phyloP scores from a whole-genome alignment of 2,329 filamentous ascomycete species.

The Aspergillus vadensis region DNA sequence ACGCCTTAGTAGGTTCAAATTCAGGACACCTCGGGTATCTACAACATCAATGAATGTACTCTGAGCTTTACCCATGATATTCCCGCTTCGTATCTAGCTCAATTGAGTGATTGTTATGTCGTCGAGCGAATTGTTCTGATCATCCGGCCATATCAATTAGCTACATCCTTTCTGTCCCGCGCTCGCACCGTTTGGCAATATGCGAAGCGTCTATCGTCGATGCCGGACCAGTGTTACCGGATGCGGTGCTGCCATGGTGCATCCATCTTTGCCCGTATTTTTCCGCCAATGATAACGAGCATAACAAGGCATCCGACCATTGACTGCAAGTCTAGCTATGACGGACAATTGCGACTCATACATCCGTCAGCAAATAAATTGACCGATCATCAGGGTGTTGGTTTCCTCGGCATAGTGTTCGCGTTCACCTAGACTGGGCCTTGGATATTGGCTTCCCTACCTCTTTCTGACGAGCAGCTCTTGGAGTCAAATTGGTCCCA shows the following conservation, averaged over 20 bases:
- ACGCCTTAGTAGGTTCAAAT: no score
- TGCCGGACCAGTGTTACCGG: not conserved
- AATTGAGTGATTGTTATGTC: no score
- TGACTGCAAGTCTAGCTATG: no score
- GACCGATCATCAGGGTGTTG: not conserved
- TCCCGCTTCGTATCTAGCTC: no score
- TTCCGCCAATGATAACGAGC: not conserved
- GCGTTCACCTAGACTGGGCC: not conserved
- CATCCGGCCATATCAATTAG: no score
- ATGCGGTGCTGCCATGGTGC: not conserved
- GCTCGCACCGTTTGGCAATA: not conserved
- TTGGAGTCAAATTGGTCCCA: not conserved
- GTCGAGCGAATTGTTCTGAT: no score
- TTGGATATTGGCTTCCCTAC: not conserved
- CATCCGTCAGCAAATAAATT: not conserved
- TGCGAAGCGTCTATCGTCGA: not conserved
- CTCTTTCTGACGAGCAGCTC: not conserved
- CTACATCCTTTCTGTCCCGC: not conserved
- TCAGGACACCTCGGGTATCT: no score
- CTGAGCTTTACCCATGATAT: no score
- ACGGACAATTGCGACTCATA: not conserved
- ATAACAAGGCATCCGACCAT: no score
- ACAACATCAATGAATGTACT: no score
- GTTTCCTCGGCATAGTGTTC: no score
- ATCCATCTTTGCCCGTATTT: not conserved